Percentiles rank a stretch among this genome's conserved stretches.
Conservation (phyloP, 2,329 filamentous ascomycete species). For the Xylariaceae sp. region DNA sequence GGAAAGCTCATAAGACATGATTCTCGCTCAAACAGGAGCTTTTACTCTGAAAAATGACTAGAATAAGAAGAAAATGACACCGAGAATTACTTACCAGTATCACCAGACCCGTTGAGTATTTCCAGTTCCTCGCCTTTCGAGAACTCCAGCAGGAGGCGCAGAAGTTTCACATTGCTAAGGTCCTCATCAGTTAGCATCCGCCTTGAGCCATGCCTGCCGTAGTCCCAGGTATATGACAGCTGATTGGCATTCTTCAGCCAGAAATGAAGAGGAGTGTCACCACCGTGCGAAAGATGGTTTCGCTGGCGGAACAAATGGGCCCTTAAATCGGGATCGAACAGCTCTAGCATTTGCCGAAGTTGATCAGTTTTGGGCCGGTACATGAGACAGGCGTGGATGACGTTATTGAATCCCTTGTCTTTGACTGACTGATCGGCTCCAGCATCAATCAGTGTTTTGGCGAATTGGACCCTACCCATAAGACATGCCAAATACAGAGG, state of each 20-base stretch:
- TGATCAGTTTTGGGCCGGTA: conserved; percentile 43
- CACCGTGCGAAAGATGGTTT: conserved; percentile 56
- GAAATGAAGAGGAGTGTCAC: conserved; percentile 68
- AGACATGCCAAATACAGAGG: conserved; percentile 73
- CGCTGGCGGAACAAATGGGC: conserved; percentile 65
- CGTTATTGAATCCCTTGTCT: conserved; percentile 67
- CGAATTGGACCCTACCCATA: conserved; percentile 59
- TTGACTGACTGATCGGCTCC: conserved; percentile 74
- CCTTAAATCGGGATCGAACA: conserved; percentile 65
- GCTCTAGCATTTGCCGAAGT: conserved; percentile 57
- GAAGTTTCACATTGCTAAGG: conserved; percentile 47
- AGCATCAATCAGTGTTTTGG: conserved; percentile 67
- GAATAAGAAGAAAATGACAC: too few relatives aligned
- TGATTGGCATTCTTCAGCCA: conserved; percentile 53
- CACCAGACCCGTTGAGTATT: conserved; percentile 68
- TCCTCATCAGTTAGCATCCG: conserved; percentile 30
- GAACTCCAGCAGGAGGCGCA: conserved; percentile 60
- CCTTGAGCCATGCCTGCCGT: neutral
- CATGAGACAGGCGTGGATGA: conserved; percentile 66
- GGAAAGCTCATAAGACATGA: too few relatives aligned
- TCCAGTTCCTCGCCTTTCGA: conserved; percentile 63
- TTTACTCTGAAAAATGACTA: too few relatives aligned
- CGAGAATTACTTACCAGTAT: too few relatives aligned
- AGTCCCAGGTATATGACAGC: neutral
- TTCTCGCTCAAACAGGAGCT: too few relatives aligned